Base-by-base conservation (phyloP, 495 filamentous ascomycete species). In the Xylaria venustula region DNA sequence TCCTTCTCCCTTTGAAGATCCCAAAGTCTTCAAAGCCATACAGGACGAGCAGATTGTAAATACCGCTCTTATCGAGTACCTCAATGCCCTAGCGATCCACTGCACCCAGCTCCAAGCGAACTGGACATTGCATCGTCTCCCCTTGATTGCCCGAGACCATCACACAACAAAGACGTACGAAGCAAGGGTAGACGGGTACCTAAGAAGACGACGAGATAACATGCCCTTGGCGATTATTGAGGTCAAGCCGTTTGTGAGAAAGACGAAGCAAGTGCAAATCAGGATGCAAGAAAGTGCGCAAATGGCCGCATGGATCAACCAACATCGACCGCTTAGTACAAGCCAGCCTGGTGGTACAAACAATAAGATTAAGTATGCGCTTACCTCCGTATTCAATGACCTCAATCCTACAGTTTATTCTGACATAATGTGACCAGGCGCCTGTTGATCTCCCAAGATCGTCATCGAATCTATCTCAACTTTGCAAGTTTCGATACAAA, bases 261-360 rank as follows among this genome's bases (percentile, higher is more conserved):
- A 12, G 3, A 20, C 1, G 28, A 50, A 50, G 15, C 26, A 0
- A 3, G 7, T 1, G n/a, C 26, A 1, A 11, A 50, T 50, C 17
- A 32, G 28, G n/a, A 50, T 50, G 47, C 47, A 50, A 20, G 47
- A 50, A n/a, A 50, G 28, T 22, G 47, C 47, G 15, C 47, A 50
- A 34, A 50, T 50, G 28, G 47, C 47, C 15, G 6, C 47, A 8
- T 50, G 28, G 47, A 50, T 50, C 28, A 50, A 50, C 26, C 25
- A 20, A 5, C 7, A 50, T 34, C 25, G 15, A n/a, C 47, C 47
- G 17, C 5, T 4, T 19, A 22, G 34, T 11, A 4, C 25, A 12
- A 20, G n/a, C 7, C 8, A 48, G 19, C 19, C 23, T 22, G 17
- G 42, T 7, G 42, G 7, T 19, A 23, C 22, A 2, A 15, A 20